phyloP scores from a whole-genome alignment of 768 basidiomycete species.

The Rhizopogon rudus region DNA sequence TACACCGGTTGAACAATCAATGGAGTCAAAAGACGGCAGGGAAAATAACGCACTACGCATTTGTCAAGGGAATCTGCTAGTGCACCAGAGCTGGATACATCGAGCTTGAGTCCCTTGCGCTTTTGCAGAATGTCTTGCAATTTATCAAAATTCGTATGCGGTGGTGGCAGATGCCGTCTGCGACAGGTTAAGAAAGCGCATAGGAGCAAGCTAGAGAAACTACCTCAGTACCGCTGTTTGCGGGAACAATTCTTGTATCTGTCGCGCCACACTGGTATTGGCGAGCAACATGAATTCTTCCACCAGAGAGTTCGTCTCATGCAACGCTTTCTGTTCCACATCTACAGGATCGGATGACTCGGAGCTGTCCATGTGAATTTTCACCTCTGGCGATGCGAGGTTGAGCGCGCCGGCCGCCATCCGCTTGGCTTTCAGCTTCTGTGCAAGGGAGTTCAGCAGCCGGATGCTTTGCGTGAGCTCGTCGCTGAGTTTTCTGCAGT shows the following conservation, averaged over 20 bases:
- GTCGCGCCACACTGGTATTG: slow-evolving; percentile 88
- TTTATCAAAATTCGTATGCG: slow-evolving; percentile 91
- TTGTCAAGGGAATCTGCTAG: slow-evolving; percentile 84
- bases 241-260: slow-evolving; percentile 93
- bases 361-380: slow-evolving; percentile 89
- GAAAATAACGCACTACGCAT: slow-evolving; percentile 60
- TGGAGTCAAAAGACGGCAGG: neutral
- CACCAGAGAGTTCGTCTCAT: slow-evolving; percentile 93
- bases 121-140: slow-evolving; percentile 88
- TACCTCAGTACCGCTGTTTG: slow-evolving; percentile 91
- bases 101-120: slow-evolving; percentile 74
- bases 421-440: slow-evolving; percentile 75
- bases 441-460: slow-evolving; percentile 81
- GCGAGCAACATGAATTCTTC: slow-evolving; percentile 99
- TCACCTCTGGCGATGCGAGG: slow-evolving; percentile 96
- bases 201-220: slow-evolving; percentile 3
- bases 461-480: slow-evolving; percentile 82
- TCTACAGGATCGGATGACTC: slow-evolving; percentile 96
- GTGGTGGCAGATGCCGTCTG: slow-evolving; percentile 90
- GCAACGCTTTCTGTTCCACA: slow-evolving; percentile 89
- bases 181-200: neutral
- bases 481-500: slow-evolving; percentile 64
- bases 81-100: slow-evolving; percentile 88
- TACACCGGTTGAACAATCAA: slow-evolving; percentile 23
- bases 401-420: slow-evolving; percentile 98